Evolutionary conservation across 2,329 filamentous ascomycete genomes (phyloP).

Genomic region (Diaporthe velutina): DNA sequence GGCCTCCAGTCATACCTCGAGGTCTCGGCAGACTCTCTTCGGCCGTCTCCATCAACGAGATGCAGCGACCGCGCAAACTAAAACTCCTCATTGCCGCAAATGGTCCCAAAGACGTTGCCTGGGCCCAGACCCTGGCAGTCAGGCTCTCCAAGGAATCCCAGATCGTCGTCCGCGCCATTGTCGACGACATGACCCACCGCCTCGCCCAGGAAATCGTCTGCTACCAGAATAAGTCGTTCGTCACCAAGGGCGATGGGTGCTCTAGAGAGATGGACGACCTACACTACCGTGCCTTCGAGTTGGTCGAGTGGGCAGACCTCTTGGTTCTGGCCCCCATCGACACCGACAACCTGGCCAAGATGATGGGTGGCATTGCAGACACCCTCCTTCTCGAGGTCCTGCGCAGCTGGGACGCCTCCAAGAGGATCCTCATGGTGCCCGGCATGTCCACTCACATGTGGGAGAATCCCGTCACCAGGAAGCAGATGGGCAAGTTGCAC

Average conservation of each 20-base stretch:
- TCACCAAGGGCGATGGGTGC: constrained; percentile 41
- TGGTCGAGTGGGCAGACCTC: constrained; percentile 90
- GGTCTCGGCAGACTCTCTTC: constrained; percentile 38
- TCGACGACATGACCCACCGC: constrained; percentile 74
- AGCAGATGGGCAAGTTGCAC: constrained; percentile 86
- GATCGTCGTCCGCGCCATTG: constrained; percentile 72
- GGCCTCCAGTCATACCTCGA: constrained; percentile 2
- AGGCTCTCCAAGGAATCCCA: constrained; percentile 75
- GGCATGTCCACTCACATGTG: constrained; percentile 92
- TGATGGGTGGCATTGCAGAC: constrained; percentile 87
- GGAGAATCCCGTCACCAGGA: constrained; percentile 90
- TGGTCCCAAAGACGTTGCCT: constrained; percentile 74
- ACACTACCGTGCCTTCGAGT: constrained; percentile 69
- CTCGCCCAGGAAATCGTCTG: constrained; percentile 73
- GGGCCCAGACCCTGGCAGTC: constrained; percentile 74
- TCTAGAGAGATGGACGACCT: constrained; percentile 64
- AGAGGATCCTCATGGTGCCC: constrained; percentile 86
- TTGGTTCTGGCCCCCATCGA: constrained; percentile 88
- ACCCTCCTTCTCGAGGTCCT: constrained; percentile 85
- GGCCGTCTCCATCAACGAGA: constrained; percentile 52
- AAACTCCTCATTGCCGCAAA: constrained; percentile 76
- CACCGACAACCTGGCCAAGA: constrained; percentile 86
- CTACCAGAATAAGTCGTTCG: constrained; percentile 66
- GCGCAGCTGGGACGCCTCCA: constrained; percentile 87
- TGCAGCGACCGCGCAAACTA: constrained; percentile 58